Conservation (phyloP, 2,329 filamentous ascomycete genomes). For the Gnomoniopsis smithogilvyi region DNA sequence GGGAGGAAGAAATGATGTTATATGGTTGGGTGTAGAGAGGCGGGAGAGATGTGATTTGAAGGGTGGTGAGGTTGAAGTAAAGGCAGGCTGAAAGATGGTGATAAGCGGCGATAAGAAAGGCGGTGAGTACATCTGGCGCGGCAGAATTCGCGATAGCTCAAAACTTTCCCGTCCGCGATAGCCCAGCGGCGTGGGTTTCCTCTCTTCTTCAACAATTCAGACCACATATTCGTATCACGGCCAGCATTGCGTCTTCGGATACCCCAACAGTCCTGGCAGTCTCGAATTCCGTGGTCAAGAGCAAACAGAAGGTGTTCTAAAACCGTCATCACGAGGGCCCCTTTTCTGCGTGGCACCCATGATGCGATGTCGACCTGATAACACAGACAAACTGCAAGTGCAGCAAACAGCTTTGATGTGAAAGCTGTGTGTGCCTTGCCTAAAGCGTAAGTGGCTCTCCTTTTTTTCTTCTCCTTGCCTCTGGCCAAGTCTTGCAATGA, state of each 20-base stretch:
- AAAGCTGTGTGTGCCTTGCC: neutral
- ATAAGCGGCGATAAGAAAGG: slow-evolving; percentile 8
- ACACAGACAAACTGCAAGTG: slow-evolving; percentile 4
- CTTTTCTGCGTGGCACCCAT: slow-evolving; percentile 56
- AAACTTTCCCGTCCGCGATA: slow-evolving; percentile 4
- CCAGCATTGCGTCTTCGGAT: slow-evolving; percentile 28
- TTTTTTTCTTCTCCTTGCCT: neutral
- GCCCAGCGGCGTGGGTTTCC: neutral
- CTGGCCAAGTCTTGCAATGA: slow-evolving; percentile 4
- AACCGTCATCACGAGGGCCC: slow-evolving; percentile 69
- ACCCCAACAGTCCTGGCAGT: slow-evolving; percentile 45
- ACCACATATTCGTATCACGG: slow-evolving; percentile 31
- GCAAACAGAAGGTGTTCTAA: slow-evolving; percentile 50
- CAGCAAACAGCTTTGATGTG: neutral
- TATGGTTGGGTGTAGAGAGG: neutral
- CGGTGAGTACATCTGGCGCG: slow-evolving; percentile 2
- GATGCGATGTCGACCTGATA: slow-evolving; percentile 66
- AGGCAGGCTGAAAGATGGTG: neutral
- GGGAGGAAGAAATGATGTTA: neutral
- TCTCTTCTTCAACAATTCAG: slow-evolving; percentile 27
- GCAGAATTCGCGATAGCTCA: slow-evolving; percentile 1
- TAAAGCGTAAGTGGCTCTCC: slow-evolving; percentile 12
- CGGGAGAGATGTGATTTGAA: neutral
- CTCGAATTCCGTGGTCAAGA: slow-evolving; percentile 58
- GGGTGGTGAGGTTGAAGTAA: neutral